These are phyloP conservation scores for Omphalea diandra DNA, from an alignment of 441 rosid genomes.

Conservation along the genomic window DNA sequence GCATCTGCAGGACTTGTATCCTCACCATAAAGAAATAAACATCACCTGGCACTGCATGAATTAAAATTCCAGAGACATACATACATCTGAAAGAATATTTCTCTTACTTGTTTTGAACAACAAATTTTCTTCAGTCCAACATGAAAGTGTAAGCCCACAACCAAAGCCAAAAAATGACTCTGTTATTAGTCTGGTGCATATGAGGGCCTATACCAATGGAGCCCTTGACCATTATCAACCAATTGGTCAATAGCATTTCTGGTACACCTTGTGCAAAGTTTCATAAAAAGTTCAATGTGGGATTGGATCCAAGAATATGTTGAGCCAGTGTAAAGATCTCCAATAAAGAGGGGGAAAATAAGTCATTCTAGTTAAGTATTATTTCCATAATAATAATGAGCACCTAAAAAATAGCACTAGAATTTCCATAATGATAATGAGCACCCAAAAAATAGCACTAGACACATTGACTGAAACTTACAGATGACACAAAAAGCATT, in stretches of 20 bases:
- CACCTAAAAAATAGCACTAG: too few species aligned
- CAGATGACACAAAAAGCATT: neutral
- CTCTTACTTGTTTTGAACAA: neutral
- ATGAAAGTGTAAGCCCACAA: neutral
- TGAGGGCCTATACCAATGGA: neutral
- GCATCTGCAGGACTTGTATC: neutral
- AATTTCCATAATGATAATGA: too few species aligned
- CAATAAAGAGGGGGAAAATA: neutral
- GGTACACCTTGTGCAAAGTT: neutral
- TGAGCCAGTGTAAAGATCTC: neutral
- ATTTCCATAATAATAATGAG: neutral
- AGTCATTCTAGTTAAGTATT: neutral
- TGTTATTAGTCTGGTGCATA: neutral
- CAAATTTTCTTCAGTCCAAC: neutral
- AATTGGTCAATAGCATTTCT: neutral
- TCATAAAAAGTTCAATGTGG: neutral
- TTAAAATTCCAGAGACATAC: neutral
- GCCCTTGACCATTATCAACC: neutral
- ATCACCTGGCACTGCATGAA: neutral
- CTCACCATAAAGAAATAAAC: neutral
- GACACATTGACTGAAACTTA: neutral
- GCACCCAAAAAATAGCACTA: neutral
- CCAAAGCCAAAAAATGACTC: neutral
- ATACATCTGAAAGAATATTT: neutral
- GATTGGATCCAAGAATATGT: neutral